Evolutionary conservation across 139 green algal genomes (phyloP), one percentile per base, ranked within the genome.

Genomic region (Picochlorum sp.): DNA sequence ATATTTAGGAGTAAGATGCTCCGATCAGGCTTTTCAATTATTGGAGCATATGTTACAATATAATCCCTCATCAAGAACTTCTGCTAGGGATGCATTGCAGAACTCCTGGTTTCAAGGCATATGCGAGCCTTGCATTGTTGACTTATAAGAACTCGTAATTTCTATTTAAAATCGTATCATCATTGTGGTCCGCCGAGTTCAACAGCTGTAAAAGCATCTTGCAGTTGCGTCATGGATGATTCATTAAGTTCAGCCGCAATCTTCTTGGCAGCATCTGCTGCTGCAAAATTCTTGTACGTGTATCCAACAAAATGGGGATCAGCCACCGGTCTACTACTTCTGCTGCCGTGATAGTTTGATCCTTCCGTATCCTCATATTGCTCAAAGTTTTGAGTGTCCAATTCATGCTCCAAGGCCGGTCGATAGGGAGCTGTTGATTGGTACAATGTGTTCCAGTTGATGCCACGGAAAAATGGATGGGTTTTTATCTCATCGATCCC

Each of bases 301-400:
- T 98, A 98, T 4, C 91, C 89, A 9, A 96, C 83, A 69, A 97
- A 98, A 66, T 97, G 80, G 24, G 85, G 79, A 74, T 98, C 91
- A 39, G 69, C 61, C 20, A 64, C 60, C 22, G 78, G 54, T 16
- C 65, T 33, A 50, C 30, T 61, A 29, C 47, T 57, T 33, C 30
- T 33, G 60, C 44, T 63, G 39, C 68, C 22, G 26, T 30, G 49
- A 9, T 33, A 49, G 14, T 31, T 45, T 14, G 25, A 36, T 10
- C 18, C 33, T 29, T 22, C 14, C 13, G 14, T 37, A 73, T 97
- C 91, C 20, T 96, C 88, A 67, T 96, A 98, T 53, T 89, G 66
- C 64, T 98, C 91, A 76, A 98, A 98, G 74, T 98, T 98, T 64
- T 89, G 81, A 5, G 91, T 98, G 76, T 98, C 91, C 9, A 98